These are phyloP conservation scores for Corymbia citriodora DNA, from an alignment of 441 rosid genomes.

Conservation along the genomic window DNA sequence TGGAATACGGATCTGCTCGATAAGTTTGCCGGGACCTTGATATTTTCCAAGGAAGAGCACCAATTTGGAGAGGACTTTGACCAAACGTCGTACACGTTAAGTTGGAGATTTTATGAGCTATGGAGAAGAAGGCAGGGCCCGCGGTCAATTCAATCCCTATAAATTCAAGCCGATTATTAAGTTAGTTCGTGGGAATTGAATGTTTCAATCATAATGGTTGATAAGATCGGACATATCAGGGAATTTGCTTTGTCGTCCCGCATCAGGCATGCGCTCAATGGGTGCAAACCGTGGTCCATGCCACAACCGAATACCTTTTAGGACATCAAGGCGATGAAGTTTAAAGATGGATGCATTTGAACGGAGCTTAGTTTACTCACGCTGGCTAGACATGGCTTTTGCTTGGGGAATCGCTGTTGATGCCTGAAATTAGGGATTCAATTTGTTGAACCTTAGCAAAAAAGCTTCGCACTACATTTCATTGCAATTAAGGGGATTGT, in stretches of 20 bases:
- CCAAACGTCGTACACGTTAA: background rate
- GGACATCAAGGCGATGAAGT: background rate
- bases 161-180: background rate
- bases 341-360: background rate
- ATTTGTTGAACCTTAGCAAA: background rate
- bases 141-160: background rate
- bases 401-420: background rate
- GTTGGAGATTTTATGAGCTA: background rate
- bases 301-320: background rate
- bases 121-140: background rate
- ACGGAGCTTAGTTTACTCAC: background rate
- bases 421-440: background rate
- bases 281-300: fast-evolving
- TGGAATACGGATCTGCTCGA: background rate
- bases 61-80: background rate
- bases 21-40: background rate
- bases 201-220: background rate
- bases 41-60: background rate
- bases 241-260: background rate
- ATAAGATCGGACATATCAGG: background rate
- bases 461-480: background rate
- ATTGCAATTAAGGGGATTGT: background rate
- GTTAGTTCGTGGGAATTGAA: background rate
- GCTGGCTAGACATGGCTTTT: background rate
- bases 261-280: background rate